Conservation (phyloP, 768 basidiomycete genomes). For the Podaxis pistillaris region DNA sequence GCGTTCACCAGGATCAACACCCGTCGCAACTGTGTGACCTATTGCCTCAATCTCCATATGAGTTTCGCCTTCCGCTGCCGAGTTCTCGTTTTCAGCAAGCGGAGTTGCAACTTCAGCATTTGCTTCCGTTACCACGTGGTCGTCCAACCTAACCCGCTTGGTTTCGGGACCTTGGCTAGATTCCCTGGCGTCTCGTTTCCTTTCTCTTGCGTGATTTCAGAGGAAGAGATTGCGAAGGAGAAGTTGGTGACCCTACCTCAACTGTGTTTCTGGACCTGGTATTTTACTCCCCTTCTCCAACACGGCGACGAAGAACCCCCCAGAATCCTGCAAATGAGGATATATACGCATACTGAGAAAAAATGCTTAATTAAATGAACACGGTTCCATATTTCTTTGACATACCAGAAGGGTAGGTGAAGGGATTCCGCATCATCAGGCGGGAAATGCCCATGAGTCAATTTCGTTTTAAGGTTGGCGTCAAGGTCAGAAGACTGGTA, state of each 20-base stretch:
- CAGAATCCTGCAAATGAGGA: constrained; percentile 94
- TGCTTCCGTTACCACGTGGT: constrained; percentile 7
- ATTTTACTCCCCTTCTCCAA: constrained; percentile 48
- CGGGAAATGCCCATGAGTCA: constrained; percentile 80
- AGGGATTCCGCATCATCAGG: constrained; percentile 59
- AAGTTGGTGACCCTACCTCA: background rate
- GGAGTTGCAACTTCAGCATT: constrained; percentile 5
- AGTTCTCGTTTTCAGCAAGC: background rate
- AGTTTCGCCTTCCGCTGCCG: constrained; percentile 1
- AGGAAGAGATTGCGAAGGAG: background rate
- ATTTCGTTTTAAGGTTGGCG: constrained; percentile 53
- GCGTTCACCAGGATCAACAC: constrained; percentile 12
- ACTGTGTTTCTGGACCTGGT: background rate
- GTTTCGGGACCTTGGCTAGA: constrained; percentile 39
- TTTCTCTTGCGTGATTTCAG: constrained; percentile 27
- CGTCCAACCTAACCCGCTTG: constrained; percentile 46
- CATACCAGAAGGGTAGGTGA: constrained; percentile 73
- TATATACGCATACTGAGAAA: constrained; percentile 78
- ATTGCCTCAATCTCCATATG: background rate
- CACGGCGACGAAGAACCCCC: constrained; percentile 97
- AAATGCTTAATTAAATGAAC: background rate
- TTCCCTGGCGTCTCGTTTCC: constrained; percentile 54
- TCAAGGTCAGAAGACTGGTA: constrained; percentile 52
- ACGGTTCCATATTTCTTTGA: background rate
- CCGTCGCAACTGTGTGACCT: constrained; percentile 3